phyloP scores from a whole-genome alignment of 257 asterid species.

The Euphrasia confusa region DNA sequence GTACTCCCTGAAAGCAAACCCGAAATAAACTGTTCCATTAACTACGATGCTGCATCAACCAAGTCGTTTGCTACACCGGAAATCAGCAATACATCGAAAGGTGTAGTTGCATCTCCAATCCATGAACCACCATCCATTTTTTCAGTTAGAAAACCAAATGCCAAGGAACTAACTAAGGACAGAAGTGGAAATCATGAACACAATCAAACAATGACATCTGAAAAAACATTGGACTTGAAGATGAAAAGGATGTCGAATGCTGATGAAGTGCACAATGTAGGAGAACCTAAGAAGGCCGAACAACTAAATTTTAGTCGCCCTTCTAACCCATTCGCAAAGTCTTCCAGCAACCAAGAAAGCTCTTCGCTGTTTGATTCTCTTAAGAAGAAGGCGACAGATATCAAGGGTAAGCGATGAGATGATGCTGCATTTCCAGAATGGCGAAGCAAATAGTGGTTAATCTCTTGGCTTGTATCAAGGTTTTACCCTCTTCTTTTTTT shows the following conservation, averaged over 20 bases:
- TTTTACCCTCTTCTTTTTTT: background rate
- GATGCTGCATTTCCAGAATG: conserved; percentile 17
- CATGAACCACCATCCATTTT: conserved; percentile 31
- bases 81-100: conserved; percentile 34
- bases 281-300: conserved; percentile 34
- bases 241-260: conserved; percentile 21
- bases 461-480: background rate
- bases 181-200: conserved; percentile 32
- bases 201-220: conserved; percentile 27
- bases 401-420: conserved; percentile 26
- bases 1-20: conserved; percentile 25
- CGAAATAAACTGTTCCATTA: conserved; percentile 24
- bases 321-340: conserved; percentile 76
- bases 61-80: conserved; percentile 34
- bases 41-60: conserved; percentile 27
- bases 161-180: conserved; percentile 35
- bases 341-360: conserved; percentile 48
- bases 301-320: conserved; percentile 42
- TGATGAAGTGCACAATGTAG: conserved; percentile 22
- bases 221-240: conserved; percentile 35
- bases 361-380: conserved; percentile 61
- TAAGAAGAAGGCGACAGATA: conserved; percentile 52
- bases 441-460: conserved; percentile 14
- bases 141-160: conserved; percentile 26
- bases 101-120: conserved; percentile 28